These are phyloP conservation scores for Nicotiana noctiflora DNA, from an alignment of 257 asterid genomes.

Conservation along the genomic window DNA sequence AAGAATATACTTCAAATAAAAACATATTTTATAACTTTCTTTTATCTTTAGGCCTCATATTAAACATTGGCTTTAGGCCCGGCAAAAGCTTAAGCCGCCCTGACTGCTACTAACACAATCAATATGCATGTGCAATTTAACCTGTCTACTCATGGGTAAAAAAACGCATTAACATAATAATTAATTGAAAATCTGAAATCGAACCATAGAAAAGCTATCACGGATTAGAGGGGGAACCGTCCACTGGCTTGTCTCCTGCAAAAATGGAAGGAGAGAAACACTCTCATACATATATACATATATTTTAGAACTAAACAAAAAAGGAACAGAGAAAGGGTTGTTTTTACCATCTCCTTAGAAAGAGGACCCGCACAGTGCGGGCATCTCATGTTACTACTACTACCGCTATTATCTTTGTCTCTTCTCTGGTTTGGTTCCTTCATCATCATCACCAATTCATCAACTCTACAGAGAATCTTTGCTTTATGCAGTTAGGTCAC, in stretches of 20 bases:
- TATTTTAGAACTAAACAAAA: neutral
- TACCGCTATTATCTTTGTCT: neutral
- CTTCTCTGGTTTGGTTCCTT: neutral
- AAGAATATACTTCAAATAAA: no score
- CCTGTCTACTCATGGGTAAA: neutral
- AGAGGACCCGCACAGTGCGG: slow-evolving; percentile 83
- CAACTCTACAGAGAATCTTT: neutral
- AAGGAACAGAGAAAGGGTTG: neutral
- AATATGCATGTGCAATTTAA: neutral
- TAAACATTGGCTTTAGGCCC: no score
- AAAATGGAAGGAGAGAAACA: neutral
- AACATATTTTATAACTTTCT: no score
- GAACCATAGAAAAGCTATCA: slow-evolving; percentile 89
- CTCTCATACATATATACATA: neutral
- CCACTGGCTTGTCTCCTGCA: slow-evolving; percentile 84
- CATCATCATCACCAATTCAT: neutral
- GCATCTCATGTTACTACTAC: slow-evolving; percentile 31
- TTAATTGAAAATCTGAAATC: neutral
- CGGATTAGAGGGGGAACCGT: slow-evolving; percentile 70
- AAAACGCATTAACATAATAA: no score
- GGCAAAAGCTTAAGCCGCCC: no score
- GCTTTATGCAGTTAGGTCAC: neutral
- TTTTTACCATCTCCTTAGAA: slow-evolving; percentile 59
- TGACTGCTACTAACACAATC: no score
- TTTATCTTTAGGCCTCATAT: no score